Evolutionary conservation across 2,329 filamentous ascomycete species (phyloP), one percentile per base, ranked within the genome.

Genomic region (Fusarium coicis): DNA sequence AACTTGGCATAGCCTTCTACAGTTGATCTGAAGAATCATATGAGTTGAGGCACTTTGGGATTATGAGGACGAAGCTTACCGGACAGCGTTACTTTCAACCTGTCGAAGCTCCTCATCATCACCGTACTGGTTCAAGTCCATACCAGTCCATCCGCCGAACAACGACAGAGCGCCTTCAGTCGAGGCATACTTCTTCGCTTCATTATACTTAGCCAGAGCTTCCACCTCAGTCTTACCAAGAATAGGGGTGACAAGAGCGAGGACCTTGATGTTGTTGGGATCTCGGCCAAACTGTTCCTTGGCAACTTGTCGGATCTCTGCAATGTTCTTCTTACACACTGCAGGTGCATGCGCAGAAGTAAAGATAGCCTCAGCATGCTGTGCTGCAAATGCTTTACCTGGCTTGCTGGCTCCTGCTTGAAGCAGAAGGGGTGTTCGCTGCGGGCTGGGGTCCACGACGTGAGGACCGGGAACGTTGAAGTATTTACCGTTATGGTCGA

Each of bases 71-170:
- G 8, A 40, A 19, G 44, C 75, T 68, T 23, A 87, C 66, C 83
- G 80, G 61, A 91, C 89, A 3, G 89, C 90, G 78, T 92, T 90
- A 72, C 87, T 88, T 79, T 91, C 86, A 16, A 92, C 88, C 59
- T 89, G 83, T 46, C 90, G 81, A 66, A 93, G 79, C 77, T 93
- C 91, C 77, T 93, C 86, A 21, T 92, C 90, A 52, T 93, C 91
- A 0, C 84, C 87, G 75, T 92, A 93, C 57, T 87, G 84, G 37
- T 85, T 83, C 19, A 87, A 73, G 59, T 87, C 85, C 30, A 87
- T 86, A 5, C 86, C 92, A 0, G 92, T 93, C 92, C 92, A 94
- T 4, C 92, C 92, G 26, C 91, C 91, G 74, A 94, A 94, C 23
- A 94, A 80, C 3, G 92, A 90, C 63, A 93, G 78, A 0, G 91